Base-by-base conservation (phyloP, 108 stramenopile species). In the Nitzschia sp. region DNA sequence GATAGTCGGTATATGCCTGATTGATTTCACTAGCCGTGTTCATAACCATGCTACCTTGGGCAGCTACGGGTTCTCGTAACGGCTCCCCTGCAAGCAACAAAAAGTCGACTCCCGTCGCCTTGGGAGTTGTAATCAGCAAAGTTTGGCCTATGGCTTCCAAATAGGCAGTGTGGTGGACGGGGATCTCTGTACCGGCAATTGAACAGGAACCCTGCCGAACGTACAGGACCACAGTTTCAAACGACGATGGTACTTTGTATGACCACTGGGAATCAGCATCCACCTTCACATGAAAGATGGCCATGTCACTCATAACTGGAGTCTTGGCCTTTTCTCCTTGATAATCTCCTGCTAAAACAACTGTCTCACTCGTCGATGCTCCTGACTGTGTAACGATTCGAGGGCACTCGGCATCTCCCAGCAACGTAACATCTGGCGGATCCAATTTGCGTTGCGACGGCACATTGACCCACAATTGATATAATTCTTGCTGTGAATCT, bases 401-500 rank as follows among this genome's bases (percentile, higher is more conserved):
- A 51, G 49, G 49, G 21, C 49, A 51, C 21, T 51, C 17, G 19
- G 49, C 11, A 21, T 51, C 49, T 51, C 49, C 49, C 49, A 51
- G 21, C n/a, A 51, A 51, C 21, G 4, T 9, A 4, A 51, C 76
- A 17, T 59, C 46, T 11, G 93, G 93, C 49, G 48, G 56, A 24
- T 74, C 64, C 65, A 90, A 63, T 65, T 91, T 91, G 31, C 68
- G 32, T 24, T 57, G 27, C 0, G 68, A 47, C 2, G 91, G 91
- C 11, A 93, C 49, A 70, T 95, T 93, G 31, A 95, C 34, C 94
- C 94, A 95, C 23, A 93, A 49, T 53, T 95, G 94, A 79, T 80
- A 95, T 51, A 95, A 57, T 73, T 95, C 94, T 49, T 87, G 84
- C 26, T 70, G 58, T 19, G 72, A 32, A 30, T 29, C 27, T 29